Evolutionary conservation across 441 rosid species (phyloP).

Genomic region (Gossypium schwendimanii): DNA sequence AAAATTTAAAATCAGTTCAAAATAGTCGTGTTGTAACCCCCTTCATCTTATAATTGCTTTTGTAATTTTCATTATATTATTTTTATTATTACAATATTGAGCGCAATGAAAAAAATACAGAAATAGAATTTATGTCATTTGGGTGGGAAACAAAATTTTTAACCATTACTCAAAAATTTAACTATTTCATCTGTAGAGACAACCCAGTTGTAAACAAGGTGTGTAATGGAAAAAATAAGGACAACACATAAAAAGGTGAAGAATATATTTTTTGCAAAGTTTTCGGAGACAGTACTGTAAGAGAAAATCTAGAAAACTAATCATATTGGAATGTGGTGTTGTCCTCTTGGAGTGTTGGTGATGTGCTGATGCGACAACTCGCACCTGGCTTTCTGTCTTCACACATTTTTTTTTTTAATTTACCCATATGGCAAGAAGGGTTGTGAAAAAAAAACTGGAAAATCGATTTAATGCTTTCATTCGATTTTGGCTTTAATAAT

Average conservation of each 20-base stretch:
- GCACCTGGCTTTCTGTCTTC: neutral
- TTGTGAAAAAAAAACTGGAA: neutral
- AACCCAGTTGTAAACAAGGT: neutral
- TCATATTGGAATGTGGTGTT: neutral
- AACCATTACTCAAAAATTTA: too few species aligned
- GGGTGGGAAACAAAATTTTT: too few species aligned
- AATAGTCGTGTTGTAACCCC: too few species aligned
- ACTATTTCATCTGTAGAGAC: neutral
- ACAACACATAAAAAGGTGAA: neutral
- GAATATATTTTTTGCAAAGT: neutral
- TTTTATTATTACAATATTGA: too few species aligned
- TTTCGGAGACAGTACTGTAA: neutral
- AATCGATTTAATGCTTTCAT: neutral
- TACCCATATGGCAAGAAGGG: neutral
- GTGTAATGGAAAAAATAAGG: neutral
- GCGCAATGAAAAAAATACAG: too few species aligned
- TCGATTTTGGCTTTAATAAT: neutral
- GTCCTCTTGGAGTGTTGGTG: neutral
- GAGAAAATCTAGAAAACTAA: neutral
- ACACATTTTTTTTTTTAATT: neutral
- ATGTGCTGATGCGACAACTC: neutral
- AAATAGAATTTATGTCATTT: too few species aligned
- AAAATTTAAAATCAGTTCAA: too few species aligned
- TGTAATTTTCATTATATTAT: too few species aligned
- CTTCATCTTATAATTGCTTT: too few species aligned